Conservation (phyloP, 148 eudicot genomes). For the Nyssa sinensis region DNA sequence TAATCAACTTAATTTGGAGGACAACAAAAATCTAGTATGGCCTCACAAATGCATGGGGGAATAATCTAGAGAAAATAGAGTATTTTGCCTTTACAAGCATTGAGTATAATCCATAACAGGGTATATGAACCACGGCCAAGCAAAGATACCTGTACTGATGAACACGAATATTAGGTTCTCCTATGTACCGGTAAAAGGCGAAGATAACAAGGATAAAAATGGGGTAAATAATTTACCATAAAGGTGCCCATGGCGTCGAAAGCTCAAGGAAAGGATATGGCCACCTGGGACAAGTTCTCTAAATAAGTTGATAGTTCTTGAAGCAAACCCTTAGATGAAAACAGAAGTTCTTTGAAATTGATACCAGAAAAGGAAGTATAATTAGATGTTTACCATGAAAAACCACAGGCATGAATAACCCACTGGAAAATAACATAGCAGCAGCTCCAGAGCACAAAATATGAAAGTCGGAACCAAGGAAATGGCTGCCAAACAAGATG, state of each 20-base stretch:
- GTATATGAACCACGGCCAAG: slow-evolving; percentile 54
- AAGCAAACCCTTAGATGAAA: background rate
- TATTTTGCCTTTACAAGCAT: slow-evolving; percentile 46
- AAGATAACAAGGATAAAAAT: background rate
- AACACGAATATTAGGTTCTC: background rate
- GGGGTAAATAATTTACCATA: slow-evolving; percentile 38
- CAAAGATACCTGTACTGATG: slow-evolving; percentile 40
- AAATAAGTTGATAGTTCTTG: background rate
- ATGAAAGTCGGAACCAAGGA: slow-evolving; percentile 67
- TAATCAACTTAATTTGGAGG: background rate
- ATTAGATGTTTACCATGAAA: slow-evolving; percentile 37
- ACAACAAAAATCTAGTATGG: slow-evolving; percentile 15
- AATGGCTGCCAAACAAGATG: slow-evolving; percentile 42
- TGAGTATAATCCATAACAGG: slow-evolving; percentile 59
- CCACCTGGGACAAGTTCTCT: slow-evolving; percentile 42
- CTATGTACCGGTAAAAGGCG: background rate
- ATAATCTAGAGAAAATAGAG: slow-evolving; percentile 36
- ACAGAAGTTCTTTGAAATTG: background rate
- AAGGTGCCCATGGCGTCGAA: slow-evolving; percentile 51
- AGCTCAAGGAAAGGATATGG: slow-evolving; percentile 69
- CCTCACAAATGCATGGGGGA: slow-evolving; percentile 44
- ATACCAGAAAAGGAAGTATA: background rate
- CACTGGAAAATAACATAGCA: slow-evolving; percentile 59
- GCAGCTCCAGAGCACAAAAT: slow-evolving; percentile 70
- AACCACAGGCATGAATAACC: slow-evolving; percentile 63